These are phyloP conservation scores for Dendrobium huoshanense DNA, from an alignment of 106 monocot genomes.

Conservation along the genomic window DNA sequence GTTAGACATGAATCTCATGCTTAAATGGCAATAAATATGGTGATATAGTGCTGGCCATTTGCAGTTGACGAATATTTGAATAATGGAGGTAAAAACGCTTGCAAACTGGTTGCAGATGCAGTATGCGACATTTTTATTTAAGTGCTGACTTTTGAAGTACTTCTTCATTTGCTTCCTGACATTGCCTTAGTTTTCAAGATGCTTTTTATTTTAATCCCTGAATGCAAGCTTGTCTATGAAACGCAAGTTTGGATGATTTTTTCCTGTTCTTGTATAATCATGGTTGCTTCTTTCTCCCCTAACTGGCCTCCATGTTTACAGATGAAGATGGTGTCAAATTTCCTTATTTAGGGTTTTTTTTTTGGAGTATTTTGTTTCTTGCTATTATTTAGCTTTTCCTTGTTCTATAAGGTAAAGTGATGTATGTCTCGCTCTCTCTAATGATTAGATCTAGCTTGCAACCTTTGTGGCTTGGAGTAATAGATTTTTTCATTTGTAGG, in stretches of 20 bases:
- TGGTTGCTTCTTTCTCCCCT: not conserved
- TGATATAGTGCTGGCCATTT: too few relatives aligned
- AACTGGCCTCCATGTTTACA: not conserved
- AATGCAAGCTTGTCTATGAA: not conserved
- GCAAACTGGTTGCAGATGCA: too few relatives aligned
- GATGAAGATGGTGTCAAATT: not conserved
- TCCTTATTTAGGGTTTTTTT: conserved; percentile 1
- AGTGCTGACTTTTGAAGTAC: too few relatives aligned
- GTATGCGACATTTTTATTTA: too few relatives aligned
- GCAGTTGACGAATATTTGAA: too few relatives aligned
- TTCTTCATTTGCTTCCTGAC: too few relatives aligned
- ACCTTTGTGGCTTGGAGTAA: not conserved
- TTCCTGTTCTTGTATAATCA: not conserved
- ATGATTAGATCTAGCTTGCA: not conserved
- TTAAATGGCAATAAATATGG: too few relatives aligned
- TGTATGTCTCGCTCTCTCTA: not conserved
- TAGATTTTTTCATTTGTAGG: conserved; percentile 35
- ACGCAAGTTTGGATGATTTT: not conserved
- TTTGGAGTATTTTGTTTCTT: not conserved
- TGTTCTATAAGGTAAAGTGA: not conserved
- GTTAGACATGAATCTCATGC: too few relatives aligned
- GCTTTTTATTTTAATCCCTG: not conserved
- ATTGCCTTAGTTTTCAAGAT: too few relatives aligned
- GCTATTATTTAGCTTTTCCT: not conserved
- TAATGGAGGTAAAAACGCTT: too few relatives aligned